These are phyloP conservation scores for Xylariales sp. DNA, from an alignment of 2,329 filamentous ascomycete genomes.

Conservation along the genomic window DNA sequence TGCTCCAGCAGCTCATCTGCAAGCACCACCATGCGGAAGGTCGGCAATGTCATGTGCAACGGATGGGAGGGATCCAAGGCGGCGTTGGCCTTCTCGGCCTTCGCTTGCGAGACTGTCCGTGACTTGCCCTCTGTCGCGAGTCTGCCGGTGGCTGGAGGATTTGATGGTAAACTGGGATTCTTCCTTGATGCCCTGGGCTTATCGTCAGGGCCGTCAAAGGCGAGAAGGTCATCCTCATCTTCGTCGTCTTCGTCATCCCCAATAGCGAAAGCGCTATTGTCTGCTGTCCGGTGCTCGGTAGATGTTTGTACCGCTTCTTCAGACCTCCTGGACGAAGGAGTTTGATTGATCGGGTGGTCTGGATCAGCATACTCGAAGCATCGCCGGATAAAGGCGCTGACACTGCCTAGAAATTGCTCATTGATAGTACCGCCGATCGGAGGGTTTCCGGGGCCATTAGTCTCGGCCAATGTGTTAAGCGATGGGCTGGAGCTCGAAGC, in stretches of 20 bases:
- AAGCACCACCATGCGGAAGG: conserved; percentile 97
- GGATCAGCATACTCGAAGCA: conserved; percentile 99
- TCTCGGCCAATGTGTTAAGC: conserved; percentile 38
- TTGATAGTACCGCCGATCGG: conserved; percentile 59
- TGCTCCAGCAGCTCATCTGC: conserved; percentile 93
- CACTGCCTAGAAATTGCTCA: conserved; percentile 85
- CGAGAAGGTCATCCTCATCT: conserved; percentile 51
- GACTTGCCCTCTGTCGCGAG: conserved; percentile 18
- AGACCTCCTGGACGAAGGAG: conserved; percentile 22
- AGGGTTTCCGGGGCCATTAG: conserved; percentile 33
- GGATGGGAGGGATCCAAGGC: conserved; percentile 91
- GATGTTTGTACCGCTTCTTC: conserved; percentile 14
- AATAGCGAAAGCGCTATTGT: conserved; percentile 62
- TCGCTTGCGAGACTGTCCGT: conserved; percentile 53
- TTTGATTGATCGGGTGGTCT: conserved; percentile 64
- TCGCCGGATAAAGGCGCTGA: conserved; percentile 90
- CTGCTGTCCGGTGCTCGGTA: conserved; percentile 22
- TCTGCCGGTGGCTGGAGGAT: conserved; percentile 24
- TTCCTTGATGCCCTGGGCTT: conserved; percentile 39
- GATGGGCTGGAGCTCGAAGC: conserved; percentile 57
- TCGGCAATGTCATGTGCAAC: conserved; percentile 91
- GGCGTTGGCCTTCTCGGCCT: conserved; percentile 75
- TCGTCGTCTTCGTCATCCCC: conserved; percentile 58
- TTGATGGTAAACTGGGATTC: conserved; percentile 35
- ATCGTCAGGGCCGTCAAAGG: conserved; percentile 45